These are phyloP conservation scores for Schizonepeta tenuifolia DNA, from an alignment of 257 asterid species.

Conservation along the genomic window DNA sequence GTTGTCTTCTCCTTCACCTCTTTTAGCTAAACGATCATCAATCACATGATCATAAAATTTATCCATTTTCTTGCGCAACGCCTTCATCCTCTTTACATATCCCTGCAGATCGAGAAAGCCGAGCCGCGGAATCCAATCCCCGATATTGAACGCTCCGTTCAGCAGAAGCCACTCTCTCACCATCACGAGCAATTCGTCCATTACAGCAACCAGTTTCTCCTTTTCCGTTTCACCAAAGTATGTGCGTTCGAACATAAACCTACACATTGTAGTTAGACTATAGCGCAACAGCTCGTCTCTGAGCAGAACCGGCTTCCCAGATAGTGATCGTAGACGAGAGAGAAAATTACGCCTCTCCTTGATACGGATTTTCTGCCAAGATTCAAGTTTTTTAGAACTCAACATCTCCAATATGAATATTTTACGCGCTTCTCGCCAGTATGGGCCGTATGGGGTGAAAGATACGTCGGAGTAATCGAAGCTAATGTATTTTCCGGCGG, in stretches of 20 bases:
- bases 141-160: slow-evolving; percentile 40
- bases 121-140: slow-evolving; percentile 64
- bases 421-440: slow-evolving; percentile 45
- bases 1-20: background rate
- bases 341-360: slow-evolving; percentile 35
- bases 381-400: slow-evolving; percentile 29
- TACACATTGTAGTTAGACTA: background rate
- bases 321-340: slow-evolving; percentile 29
- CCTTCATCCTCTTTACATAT: slow-evolving; percentile 44
- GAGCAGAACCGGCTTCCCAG: slow-evolving; percentile 39
- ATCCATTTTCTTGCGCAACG: slow-evolving; percentile 30
- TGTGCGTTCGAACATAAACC: background rate
- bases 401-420: slow-evolving; percentile 35
- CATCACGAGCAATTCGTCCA: slow-evolving; percentile 29
- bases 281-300: slow-evolving; percentile 23
- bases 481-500: slow-evolving; percentile 40
- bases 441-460: slow-evolving; percentile 47
- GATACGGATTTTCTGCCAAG: slow-evolving; percentile 34
- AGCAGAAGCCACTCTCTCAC: slow-evolving; percentile 42
- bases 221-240: background rate
- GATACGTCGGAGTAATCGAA: slow-evolving; percentile 38
- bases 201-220: background rate
- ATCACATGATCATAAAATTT: slow-evolving; percentile 38
- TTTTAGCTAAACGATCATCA: slow-evolving; percentile 45
- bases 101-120: slow-evolving; percentile 51